Percentiles rank a stretch among this genome's conserved stretches.
These are phyloP conservation scores for Pythium rishiriense DNA, from an alignment of 352 stramenopile genomes.

Conservation along the genomic window DNA sequence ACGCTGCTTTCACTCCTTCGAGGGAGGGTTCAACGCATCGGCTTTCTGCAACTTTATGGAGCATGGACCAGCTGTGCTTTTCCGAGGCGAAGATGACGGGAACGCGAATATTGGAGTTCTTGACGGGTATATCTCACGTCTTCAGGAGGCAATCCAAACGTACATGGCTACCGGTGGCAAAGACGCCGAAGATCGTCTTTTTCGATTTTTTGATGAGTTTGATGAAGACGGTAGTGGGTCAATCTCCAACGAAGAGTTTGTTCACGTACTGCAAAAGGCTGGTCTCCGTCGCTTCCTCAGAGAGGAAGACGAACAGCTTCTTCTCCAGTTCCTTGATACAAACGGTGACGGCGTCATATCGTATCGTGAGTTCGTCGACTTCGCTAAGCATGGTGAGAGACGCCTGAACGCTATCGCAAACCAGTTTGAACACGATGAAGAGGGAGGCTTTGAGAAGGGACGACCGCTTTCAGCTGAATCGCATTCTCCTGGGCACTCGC, in stretches of 20 bases:
- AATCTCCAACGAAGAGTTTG: conserved; percentile 64
- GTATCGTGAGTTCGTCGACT: conserved; percentile 69
- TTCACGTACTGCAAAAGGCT: conserved; percentile 62
- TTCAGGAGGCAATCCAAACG: conserved; percentile 56
- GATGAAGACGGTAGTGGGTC: conserved; percentile 54
- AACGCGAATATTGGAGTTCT: conserved; percentile 30
- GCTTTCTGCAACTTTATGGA: conserved; percentile 60
- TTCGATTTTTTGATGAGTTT: conserved; percentile 54
- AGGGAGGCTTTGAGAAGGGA: not conserved
- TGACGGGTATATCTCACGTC: conserved; percentile 53
- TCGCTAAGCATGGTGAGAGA: conserved; percentile 48
- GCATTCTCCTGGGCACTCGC: conserved; percentile 1
- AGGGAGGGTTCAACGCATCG: conserved; percentile 46
- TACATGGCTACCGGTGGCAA: conserved; percentile 55
- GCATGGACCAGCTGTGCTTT: conserved; percentile 48
- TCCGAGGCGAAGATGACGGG: conserved; percentile 31
- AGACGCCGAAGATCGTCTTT: conserved; percentile 46
- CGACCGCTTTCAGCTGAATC: conserved; percentile 2
- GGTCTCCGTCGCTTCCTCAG: conserved; percentile 61
- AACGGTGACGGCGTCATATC: conserved; percentile 64
- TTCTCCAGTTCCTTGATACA: conserved; percentile 70
- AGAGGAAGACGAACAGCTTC: conserved; percentile 57
- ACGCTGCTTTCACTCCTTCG: conserved; percentile 46
- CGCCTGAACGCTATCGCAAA: conserved; percentile 32
- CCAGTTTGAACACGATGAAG: conserved; percentile 4